These are phyloP conservation scores for Phytophthora ohioensis DNA, from an alignment of 352 stramenopile species.

Conservation along the genomic window DNA sequence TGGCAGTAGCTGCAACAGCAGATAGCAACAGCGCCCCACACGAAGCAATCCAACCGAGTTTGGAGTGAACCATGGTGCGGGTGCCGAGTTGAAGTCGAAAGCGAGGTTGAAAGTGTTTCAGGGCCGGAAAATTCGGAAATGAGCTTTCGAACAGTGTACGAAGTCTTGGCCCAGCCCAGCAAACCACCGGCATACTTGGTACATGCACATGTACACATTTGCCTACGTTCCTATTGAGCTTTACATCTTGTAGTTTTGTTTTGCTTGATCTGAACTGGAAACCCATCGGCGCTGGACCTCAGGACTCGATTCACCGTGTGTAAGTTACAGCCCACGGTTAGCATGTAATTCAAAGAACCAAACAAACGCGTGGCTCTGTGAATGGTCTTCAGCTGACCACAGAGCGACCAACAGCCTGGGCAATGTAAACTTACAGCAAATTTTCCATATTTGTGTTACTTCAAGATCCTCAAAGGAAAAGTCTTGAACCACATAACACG, in stretches of 20 bases:
- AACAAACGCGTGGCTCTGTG: neutral
- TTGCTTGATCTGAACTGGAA: neutral
- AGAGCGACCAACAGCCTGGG: neutral
- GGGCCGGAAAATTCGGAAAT: conserved; percentile 14
- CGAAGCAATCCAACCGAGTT: conserved; percentile 21
- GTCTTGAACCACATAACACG: conserved; percentile 48
- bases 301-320: too few relatives aligned
- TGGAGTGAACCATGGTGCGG: conserved; percentile 17
- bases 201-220: neutral
- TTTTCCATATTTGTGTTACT: conserved; percentile 19
- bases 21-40: conserved; percentile 17
- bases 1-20: neutral
- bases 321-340: too few relatives aligned
- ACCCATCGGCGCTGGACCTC: neutral
- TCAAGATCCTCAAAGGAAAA: conserved; percentile 39
- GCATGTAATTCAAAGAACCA: too few relatives aligned
- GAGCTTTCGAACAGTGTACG: conserved; percentile 5
- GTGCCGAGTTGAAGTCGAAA: neutral
- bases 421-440: neutral
- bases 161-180: too few relatives aligned
- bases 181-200: neutral
- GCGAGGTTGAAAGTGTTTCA: neutral
- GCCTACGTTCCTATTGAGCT: too few relatives aligned
- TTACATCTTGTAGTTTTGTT: too few relatives aligned
- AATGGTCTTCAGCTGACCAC: neutral